Evolutionary conservation across 106 monocot species (phyloP).

Genomic region (Dactylorhiza incarnata): DNA sequence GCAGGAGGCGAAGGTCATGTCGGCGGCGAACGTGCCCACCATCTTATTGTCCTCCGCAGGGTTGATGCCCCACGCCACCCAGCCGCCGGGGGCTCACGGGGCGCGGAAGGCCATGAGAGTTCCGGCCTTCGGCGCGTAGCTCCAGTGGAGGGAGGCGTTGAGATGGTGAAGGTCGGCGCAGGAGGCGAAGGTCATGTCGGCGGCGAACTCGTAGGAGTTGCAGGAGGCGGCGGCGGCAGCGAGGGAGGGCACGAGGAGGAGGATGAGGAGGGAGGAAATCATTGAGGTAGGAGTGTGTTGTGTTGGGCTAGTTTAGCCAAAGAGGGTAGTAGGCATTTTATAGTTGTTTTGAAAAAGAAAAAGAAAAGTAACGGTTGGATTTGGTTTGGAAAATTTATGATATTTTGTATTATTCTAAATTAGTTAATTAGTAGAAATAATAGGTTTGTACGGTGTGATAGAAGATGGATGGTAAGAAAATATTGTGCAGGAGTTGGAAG

Average conservation of each 20-base stretch:
- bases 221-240: not conserved
- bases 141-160: constrained; percentile 18
- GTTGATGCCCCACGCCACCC: constrained; percentile 4
- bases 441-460: too few relatives aligned
- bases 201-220: constrained; percentile 5
- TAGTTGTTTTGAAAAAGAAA: not conserved
- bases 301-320: not conserved
- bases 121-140: constrained; percentile 9
- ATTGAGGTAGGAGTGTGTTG: not conserved
- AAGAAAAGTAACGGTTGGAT: not conserved
- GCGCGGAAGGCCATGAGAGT: constrained; percentile 33
- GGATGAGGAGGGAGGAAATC: not conserved
- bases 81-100: constrained; percentile 2
- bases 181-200: constrained; percentile 12
- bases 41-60: not conserved
- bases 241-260: not conserved
- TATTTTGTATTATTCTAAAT: not conserved
- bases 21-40: constrained; percentile 10
- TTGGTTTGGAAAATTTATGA: not conserved
- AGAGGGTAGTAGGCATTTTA: not conserved
- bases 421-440: too few relatives aligned
- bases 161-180: constrained; percentile 16
- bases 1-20: constrained; percentile 14
- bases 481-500: too few relatives aligned
- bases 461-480: too few relatives aligned